phyloP scores from a whole-genome alignment of 371 early-diverging fungal genomes.

The Mucor saturninus region DNA sequence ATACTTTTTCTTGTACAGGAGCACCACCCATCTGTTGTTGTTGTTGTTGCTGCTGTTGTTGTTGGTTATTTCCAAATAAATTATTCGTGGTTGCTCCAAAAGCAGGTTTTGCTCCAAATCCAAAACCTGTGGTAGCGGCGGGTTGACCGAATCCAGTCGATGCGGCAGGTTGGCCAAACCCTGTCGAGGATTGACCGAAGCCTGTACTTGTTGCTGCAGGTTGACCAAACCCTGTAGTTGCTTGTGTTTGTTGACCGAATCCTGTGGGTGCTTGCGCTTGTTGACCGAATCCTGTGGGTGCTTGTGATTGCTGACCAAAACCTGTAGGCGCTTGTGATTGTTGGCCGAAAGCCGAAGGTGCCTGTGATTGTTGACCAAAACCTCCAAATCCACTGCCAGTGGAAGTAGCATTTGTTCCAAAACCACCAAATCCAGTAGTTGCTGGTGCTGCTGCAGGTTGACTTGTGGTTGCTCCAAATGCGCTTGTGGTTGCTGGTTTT shows the following conservation, averaged over 20 bases:
- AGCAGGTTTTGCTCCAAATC: slow-evolving; percentile 25
- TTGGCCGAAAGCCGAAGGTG: slow-evolving; percentile 18
- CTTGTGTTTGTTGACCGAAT: slow-evolving; percentile 17
- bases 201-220: not conserved
- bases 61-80: slow-evolving; percentile 11
- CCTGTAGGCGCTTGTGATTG: not conserved
- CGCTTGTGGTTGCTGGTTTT: slow-evolving; percentile 16
- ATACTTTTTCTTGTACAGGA: slow-evolving; percentile 34
- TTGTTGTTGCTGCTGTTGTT: slow-evolving; percentile 36
- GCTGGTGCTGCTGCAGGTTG: slow-evolving; percentile 8
- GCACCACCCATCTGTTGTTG: slow-evolving; percentile 19
- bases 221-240: slow-evolving; percentile 16
- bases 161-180: not conserved
- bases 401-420: slow-evolving; percentile 7
- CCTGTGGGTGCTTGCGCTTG: not conserved
- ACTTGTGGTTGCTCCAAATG: slow-evolving; percentile 18
- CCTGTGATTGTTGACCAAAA: slow-evolving; percentile 21
- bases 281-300: slow-evolving; percentile 12
- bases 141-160: not conserved
- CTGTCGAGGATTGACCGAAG: slow-evolving; percentile 7
- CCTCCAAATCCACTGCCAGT: slow-evolving; percentile 11
- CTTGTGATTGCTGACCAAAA: slow-evolving; percentile 10
- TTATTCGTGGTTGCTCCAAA: not conserved
- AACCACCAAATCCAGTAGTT: slow-evolving; percentile 16
- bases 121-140: not conserved